Conservation (phyloP, 495 filamentous ascomycete species). For the Poronia punctata region DNA sequence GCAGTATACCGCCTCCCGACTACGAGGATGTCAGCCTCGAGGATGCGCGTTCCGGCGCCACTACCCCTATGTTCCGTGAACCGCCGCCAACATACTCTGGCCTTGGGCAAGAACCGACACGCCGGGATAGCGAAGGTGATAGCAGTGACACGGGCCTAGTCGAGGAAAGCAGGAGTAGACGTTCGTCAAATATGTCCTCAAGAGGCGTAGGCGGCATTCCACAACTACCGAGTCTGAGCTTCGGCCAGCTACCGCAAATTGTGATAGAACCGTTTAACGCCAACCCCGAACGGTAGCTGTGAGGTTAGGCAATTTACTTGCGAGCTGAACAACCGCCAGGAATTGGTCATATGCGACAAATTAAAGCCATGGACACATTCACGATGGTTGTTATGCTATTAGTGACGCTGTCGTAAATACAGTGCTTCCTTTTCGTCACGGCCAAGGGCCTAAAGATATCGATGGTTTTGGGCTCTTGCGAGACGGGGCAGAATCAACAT, state of each 20-base stretch:
- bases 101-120: slow-evolving; percentile 22
- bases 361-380: no score
- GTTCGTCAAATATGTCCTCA: slow-evolving; percentile 14
- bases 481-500: no score
- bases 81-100: slow-evolving; percentile 46
- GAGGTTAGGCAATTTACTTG: no score
- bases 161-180: slow-evolving; percentile 2
- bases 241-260: slow-evolving; percentile 41
- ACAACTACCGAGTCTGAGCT: slow-evolving; percentile 38
- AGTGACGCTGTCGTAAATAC: no score
- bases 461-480: no score
- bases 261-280: slow-evolving; percentile 46
- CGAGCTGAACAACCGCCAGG: no score
- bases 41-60: slow-evolving; percentile 28
- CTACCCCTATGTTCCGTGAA: slow-evolving; percentile 32
- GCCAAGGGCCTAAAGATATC: no score
- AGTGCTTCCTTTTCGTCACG: no score
- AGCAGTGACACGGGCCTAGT: slow-evolving; percentile 14
- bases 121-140: slow-evolving; percentile 24
- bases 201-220: slow-evolving; percentile 31
- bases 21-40: slow-evolving; percentile 51
- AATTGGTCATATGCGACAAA: no score
- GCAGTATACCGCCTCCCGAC: slow-evolving; percentile 43
- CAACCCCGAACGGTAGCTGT: no score
- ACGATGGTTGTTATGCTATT: no score